Evolutionary conservation across 108 stramenopile species (phyloP), one percentile per base, ranked within the genome.

Genomic region (Skeletonema tropicum): DNA sequence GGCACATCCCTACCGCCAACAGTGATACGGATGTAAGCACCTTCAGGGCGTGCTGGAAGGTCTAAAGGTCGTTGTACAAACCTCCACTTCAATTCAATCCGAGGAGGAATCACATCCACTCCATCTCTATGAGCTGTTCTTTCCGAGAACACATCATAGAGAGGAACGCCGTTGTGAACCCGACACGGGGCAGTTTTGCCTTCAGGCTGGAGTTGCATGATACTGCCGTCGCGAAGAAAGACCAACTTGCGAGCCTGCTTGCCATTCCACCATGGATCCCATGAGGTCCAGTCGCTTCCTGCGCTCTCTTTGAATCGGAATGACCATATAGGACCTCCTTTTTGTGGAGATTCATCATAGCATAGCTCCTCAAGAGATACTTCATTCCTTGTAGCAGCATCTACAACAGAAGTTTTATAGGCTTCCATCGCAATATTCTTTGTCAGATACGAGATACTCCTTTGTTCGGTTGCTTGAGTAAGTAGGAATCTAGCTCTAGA

Each of bases 291-390:
- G 57, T 90, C 90, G 3, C 59, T n/a, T 33, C 91, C 92, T 12
- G 92, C 92, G 13, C 79, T 72, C 66, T 93, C 88, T 57, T 93
- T 93, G 77, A 93, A 91, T 6, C 90, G 86, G 77, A 91, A 91
- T 14, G 78, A 83, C 92, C 92, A 91, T 7, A 87, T 67, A 1
- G 86, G 83, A 8, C 89, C 90, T 38, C 61, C 26, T 32, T 65
- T 58, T 19, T 41, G 55, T 19, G 83, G 71, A 10, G 62, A 52
- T 4, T 75, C 74, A 77, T 93, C 80, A 58, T 84, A 93, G 46
- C 86, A 79, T 0, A 93, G 76, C 67, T 93, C 92, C 39, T 85
- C 80, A 13, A 61, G 14, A 13, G 62, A 49, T 3, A 93, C n/a
- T 63, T 83, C 75, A 5, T 86, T 68, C 45, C 88, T 78, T 23